Evolutionary conservation across 768 basidiomycete species (phyloP).

Genomic region (Lactifluus subvellereus): DNA sequence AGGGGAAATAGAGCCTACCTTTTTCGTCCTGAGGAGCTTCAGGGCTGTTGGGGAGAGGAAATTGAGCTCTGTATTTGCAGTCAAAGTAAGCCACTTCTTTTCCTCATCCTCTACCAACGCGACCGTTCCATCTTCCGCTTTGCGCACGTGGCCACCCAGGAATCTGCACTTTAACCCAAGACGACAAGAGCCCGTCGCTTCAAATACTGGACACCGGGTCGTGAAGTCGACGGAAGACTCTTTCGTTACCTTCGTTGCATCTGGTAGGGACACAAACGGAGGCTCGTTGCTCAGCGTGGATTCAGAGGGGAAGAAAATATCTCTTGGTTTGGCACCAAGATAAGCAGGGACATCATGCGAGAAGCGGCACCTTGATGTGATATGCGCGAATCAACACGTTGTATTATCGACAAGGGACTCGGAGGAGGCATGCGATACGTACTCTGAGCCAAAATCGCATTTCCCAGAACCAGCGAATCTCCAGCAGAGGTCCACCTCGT

Average conservation of each 20-base stretch:
- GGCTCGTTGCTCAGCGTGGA: slow-evolving; percentile 40
- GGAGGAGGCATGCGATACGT: slow-evolving; percentile 23
- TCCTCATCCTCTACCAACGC: slow-evolving; percentile 50
- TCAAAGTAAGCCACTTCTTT: slow-evolving; percentile 44
- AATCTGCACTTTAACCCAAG: slow-evolving; percentile 90
- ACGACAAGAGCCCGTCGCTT: slow-evolving; percentile 67
- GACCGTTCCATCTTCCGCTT: slow-evolving; percentile 41
- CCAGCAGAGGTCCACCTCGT: slow-evolving; percentile 82
- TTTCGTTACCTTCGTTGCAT: slow-evolving; percentile 29
- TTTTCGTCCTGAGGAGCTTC: slow-evolving; percentile 59
- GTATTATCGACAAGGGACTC: neutral
- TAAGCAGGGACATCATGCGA: slow-evolving; percentile 75
- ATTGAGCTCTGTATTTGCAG: slow-evolving; percentile 60
- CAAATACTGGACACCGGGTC: slow-evolving; percentile 61
- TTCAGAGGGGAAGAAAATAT: slow-evolving; percentile 54
- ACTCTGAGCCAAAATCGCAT: slow-evolving; percentile 71
- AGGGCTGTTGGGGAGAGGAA: slow-evolving; percentile 53
- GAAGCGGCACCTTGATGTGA: slow-evolving; percentile 56
- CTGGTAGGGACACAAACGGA: slow-evolving; percentile 43
- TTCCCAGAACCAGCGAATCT: slow-evolving; percentile 59
- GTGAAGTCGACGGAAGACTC: slow-evolving; percentile 40
- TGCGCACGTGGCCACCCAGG: slow-evolving; percentile 66
- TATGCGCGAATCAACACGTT: neutral
- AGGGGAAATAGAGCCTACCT: slow-evolving; percentile 39
- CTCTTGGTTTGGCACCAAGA: slow-evolving; percentile 66